These are phyloP conservation scores for Cystobasidium onofrii DNA, from an alignment of 768 basidiomycete species.

Conservation along the genomic window DNA sequence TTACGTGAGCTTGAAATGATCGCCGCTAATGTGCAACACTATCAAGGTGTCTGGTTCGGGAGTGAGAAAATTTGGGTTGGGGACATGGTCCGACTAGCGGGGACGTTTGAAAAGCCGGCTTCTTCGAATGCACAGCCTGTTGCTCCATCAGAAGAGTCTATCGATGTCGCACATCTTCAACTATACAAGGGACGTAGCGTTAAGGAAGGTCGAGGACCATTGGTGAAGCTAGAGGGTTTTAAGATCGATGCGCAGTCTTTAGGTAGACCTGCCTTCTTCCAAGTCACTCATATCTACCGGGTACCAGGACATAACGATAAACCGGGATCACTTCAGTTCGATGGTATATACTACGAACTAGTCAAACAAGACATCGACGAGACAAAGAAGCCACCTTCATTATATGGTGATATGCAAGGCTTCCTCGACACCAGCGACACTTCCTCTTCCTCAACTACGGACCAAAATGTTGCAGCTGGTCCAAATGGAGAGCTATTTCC, in stretches of 20 bases:
- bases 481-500: not conserved
- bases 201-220: not conserved
- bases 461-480: not conserved
- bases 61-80: constrained; percentile 30
- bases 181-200: not conserved
- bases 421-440: not conserved
- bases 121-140: not conserved
- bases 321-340: not conserved
- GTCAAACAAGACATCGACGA: not conserved
- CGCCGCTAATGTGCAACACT: not conserved
- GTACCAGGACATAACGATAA: not conserved
- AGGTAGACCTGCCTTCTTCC: not conserved
- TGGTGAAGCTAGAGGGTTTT: not conserved
- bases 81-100: constrained; percentile 21
- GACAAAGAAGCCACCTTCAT: not conserved
- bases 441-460: not conserved
- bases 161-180: not conserved
- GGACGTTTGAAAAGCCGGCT: constrained; percentile 39
- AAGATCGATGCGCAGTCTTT: not conserved
- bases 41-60: constrained; percentile 32
- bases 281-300: constrained; percentile 1
- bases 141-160: not conserved
- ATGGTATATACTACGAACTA: not conserved
- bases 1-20: not conserved
- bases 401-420: not conserved